These are phyloP conservation scores for Barnettozyma wickerhamii DNA, from an alignment of 805 yeast genomes.

Conservation along the genomic window DNA sequence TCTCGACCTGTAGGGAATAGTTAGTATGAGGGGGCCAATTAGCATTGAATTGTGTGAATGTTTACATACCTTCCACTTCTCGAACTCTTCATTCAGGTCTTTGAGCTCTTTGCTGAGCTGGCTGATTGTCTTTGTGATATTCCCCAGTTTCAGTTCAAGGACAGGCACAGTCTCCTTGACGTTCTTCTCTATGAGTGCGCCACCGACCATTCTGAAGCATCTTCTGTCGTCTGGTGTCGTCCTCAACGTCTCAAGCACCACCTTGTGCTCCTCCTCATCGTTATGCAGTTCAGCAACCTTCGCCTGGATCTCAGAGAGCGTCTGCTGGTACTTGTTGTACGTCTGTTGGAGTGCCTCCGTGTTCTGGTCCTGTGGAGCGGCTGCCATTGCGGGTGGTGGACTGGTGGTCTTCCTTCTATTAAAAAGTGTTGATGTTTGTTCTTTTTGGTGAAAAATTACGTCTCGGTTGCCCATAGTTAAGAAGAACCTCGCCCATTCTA, in stretches of 20 bases:
- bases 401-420: background rate
- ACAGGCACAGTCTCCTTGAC: constrained; percentile 73
- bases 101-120: constrained; percentile 32
- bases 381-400: background rate
- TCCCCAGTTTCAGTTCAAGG: constrained; percentile 50
- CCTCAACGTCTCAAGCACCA: constrained; percentile 56
- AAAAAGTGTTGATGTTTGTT: background rate
- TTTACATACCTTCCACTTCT: constrained; percentile 36
- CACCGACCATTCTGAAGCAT: constrained; percentile 92
- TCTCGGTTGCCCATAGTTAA: background rate
- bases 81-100: constrained; percentile 34
- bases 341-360: constrained; percentile 39
- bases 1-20: constrained; percentile 7
- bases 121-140: constrained; percentile 35
- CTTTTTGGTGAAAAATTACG: constrained; percentile 1
- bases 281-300: constrained; percentile 44
- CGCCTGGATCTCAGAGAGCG: constrained; percentile 40
- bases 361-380: constrained; percentile 3
- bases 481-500: too few species aligned
- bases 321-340: constrained; percentile 49
- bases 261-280: constrained; percentile 43
- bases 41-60: too few species aligned
- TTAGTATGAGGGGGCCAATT: too few species aligned
- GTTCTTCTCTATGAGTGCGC: constrained; percentile 79
- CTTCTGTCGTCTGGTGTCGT: constrained; percentile 55